Evolutionary conservation across 768 basidiomycete genomes (phyloP).

Genomic region (Kwoniella botswanensis): DNA sequence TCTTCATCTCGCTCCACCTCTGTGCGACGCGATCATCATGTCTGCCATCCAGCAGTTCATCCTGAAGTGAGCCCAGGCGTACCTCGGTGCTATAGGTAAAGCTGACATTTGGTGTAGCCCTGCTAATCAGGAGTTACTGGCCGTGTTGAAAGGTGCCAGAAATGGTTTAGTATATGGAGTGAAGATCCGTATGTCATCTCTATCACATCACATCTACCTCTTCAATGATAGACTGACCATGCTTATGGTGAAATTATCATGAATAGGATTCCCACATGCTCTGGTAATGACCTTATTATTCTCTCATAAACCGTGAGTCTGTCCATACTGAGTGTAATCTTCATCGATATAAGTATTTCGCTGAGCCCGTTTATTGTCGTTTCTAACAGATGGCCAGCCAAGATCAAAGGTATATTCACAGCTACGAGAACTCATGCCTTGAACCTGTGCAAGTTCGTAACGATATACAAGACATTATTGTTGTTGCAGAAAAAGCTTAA

Average conservation of each 20-base stretch:
- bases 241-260: not conserved
- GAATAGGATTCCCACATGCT: slow-evolving; percentile 84
- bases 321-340: not conserved
- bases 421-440: slow-evolving; percentile 89
- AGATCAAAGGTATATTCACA: slow-evolving; percentile 67
- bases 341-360: no score
- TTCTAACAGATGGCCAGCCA: slow-evolving; percentile 39
- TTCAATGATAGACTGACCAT: not conserved
- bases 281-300: slow-evolving; percentile 95
- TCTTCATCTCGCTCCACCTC: not conserved
- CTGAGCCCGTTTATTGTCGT: no score
- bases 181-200: slow-evolving; percentile 51
- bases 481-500: slow-evolving; percentile 79
- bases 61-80: not conserved
- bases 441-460: slow-evolving; percentile 92
- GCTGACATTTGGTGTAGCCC: slow-evolving; percentile 60
- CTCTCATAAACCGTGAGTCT: slow-evolving; percentile 82
- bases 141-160: slow-evolving; percentile 86
- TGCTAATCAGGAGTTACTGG: slow-evolving; percentile 83
- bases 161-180: slow-evolving; percentile 58
- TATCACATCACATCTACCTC: not conserved
- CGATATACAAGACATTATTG: slow-evolving; percentile 85
- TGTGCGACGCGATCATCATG: not conserved
- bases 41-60: not conserved
- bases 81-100: not conserved